Percentiles rank a stretch among this genome's conserved stretches.
These are phyloP conservation scores for Angomonas ambiguus DNA, from an alignment of 208 protist genomes.

Conservation along the genomic window DNA sequence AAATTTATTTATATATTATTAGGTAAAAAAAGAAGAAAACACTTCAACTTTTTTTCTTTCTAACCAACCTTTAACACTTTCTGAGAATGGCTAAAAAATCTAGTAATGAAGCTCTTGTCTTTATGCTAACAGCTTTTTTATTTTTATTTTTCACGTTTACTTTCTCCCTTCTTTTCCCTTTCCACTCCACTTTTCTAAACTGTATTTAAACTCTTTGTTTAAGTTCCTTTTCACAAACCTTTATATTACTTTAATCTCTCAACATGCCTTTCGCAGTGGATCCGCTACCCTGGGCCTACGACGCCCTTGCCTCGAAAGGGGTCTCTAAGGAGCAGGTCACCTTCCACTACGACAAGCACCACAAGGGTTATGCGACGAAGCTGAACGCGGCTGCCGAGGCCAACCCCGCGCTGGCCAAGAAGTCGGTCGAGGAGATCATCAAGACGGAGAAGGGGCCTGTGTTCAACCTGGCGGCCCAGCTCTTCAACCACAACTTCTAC, in stretches of 20 bases:
- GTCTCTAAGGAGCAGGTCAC: constrained; percentile 86
- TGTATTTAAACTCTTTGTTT: background rate
- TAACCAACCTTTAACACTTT: background rate
- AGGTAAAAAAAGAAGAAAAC: background rate
- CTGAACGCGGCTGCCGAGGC: constrained; percentile 76
- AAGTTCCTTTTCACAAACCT: background rate
- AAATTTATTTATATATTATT: constrained; percentile 1
- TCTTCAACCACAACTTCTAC: constrained; percentile 95
- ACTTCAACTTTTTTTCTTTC: background rate
- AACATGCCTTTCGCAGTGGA: constrained; percentile 66
- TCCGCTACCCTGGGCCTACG: constrained; percentile 72
- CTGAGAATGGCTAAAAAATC: background rate
- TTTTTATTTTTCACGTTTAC: constrained; percentile 7
- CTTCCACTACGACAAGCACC: constrained; percentile 92
- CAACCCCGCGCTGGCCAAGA: constrained; percentile 52
- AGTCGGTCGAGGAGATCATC: constrained; percentile 85
- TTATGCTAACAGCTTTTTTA: background rate
- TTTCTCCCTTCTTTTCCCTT: background rate
- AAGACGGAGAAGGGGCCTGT: constrained; percentile 67
- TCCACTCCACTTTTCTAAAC: background rate
- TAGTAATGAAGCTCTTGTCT: background rate
- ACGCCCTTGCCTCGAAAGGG: constrained; percentile 76
- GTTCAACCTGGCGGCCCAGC: constrained; percentile 93
- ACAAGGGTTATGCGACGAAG: constrained; percentile 89
- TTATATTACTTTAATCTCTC: background rate